Percentiles rank a stretch among this genome's conserved stretches.
Evolutionary conservation across 148 eudicot genomes (phyloP).

Genomic region (Spergularia marina): DNA sequence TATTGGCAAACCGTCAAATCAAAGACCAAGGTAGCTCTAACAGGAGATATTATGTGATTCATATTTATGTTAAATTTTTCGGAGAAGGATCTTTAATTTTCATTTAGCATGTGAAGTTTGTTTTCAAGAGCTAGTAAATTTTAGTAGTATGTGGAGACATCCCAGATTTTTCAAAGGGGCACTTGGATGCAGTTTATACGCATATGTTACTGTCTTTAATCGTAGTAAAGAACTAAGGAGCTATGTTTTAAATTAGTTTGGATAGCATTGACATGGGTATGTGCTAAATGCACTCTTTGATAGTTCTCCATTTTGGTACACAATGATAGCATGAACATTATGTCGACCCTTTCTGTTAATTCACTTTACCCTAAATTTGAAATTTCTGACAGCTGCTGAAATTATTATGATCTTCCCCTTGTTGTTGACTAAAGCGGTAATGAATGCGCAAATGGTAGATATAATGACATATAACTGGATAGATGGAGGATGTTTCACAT

Average conservation of each 20-base stretch:
- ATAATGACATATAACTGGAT: not conserved
- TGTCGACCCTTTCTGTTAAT: not conserved
- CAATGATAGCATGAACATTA: not conserved
- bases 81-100: not conserved
- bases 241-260: not conserved
- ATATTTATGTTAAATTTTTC: not conserved
- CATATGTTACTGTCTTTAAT: too few relatives aligned
- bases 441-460: not conserved
- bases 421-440: not conserved
- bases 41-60: not conserved
- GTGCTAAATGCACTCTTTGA: not conserved
- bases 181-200: too few relatives aligned
- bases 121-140: too few relatives aligned
- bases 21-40: conserved; percentile 71
- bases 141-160: too few relatives aligned
- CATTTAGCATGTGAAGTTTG: not conserved
- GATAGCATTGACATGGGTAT: too few relatives aligned
- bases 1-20: conserved; percentile 86
- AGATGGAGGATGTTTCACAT: not conserved
- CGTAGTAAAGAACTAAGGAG: not conserved
- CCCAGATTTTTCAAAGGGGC: too few relatives aligned
- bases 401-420: not conserved
- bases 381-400: not conserved
- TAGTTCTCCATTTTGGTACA: too few relatives aligned
- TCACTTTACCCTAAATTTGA: not conserved